Evolutionary conservation across 2,329 filamentous ascomycete species (phyloP).

Genomic region (Fusarium duplospermum): DNA sequence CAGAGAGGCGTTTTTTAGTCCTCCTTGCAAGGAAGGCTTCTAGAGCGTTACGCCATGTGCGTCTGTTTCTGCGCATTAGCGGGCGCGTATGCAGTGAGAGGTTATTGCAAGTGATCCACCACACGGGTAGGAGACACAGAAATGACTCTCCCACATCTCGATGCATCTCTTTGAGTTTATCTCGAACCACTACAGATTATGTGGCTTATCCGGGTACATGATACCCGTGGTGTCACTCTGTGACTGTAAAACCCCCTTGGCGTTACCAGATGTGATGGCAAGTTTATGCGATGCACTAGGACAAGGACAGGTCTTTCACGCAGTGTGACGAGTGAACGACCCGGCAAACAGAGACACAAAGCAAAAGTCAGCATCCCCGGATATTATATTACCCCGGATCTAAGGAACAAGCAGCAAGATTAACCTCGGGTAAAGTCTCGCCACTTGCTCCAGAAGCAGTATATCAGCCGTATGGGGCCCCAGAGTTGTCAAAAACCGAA

Average conservation of each 20-base stretch:
- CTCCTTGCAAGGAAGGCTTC: constrained; percentile 1
- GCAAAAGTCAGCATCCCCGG: constrained; percentile 4
- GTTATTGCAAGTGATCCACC: not conserved
- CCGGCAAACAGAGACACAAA: not conserved
- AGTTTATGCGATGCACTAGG: not conserved
- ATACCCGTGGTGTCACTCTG: not conserved
- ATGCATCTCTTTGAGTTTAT: not conserved
- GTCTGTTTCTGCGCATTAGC: not conserved
- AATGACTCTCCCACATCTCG: not conserved
- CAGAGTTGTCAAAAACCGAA: constrained; percentile 13
- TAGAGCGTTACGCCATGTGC: constrained; percentile 1
- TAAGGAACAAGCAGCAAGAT: constrained; percentile 11
- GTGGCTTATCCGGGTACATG: not conserved
- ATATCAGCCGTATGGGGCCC: constrained; percentile 30
- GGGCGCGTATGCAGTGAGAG: not conserved
- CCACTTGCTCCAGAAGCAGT: constrained; percentile 14
- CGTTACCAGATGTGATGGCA: not conserved
- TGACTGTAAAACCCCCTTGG: not conserved
- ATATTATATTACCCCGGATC: constrained; percentile 32
- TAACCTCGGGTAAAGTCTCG: constrained; percentile 21
- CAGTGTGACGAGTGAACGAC: not conserved
- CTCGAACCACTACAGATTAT: not conserved
- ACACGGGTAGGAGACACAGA: not conserved
- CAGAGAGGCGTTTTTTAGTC: constrained; percentile 1
- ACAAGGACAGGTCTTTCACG: not conserved